Percentiles rank a stretch among this genome's conserved stretches.
phyloP scores from a whole-genome alignment of 164 flowering plant genomes.

The Pachysandra terminalis region DNA sequence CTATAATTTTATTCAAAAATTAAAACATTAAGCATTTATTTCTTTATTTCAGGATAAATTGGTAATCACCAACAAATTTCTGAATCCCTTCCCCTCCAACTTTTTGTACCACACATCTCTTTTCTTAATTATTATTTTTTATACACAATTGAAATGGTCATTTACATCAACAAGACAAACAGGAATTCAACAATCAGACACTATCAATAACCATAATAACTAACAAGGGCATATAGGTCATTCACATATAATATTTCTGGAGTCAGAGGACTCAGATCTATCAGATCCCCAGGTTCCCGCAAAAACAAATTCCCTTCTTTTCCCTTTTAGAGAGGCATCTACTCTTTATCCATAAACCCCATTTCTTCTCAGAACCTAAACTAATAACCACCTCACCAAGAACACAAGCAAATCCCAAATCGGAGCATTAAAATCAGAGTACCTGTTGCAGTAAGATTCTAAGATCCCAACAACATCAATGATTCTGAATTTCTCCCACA shows the following conservation, averaged over 20 bases:
- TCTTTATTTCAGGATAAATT: neutral
- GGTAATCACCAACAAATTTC: neutral
- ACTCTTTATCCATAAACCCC: neutral
- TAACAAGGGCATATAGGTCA: constrained; percentile 38
- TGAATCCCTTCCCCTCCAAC: no score
- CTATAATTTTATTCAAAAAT: neutral
- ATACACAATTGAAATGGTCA: neutral
- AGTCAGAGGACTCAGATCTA: constrained; percentile 5
- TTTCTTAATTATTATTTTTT: neutral
- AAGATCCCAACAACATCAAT: constrained; percentile 4
- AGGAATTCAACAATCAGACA: neutral
- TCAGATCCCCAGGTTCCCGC: constrained; percentile 21
- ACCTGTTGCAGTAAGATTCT: constrained; percentile 8
- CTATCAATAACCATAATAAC: neutral
- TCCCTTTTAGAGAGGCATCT: constrained; percentile 4
- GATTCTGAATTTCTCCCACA: no score
- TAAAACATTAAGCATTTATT: neutral
- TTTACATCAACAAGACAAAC: neutral
- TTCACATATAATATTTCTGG: constrained; percentile 13
- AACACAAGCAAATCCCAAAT: neutral
- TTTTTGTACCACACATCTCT: no score
- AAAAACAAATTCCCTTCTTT: constrained; percentile 4
- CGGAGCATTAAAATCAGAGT: constrained; percentile 15
- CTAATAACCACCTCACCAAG: neutral
- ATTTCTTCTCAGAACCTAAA: constrained; percentile 14